These are phyloP conservation scores for Epichloe elymi DNA, from an alignment of 2,329 filamentous ascomycete genomes.

Conservation along the genomic window DNA sequence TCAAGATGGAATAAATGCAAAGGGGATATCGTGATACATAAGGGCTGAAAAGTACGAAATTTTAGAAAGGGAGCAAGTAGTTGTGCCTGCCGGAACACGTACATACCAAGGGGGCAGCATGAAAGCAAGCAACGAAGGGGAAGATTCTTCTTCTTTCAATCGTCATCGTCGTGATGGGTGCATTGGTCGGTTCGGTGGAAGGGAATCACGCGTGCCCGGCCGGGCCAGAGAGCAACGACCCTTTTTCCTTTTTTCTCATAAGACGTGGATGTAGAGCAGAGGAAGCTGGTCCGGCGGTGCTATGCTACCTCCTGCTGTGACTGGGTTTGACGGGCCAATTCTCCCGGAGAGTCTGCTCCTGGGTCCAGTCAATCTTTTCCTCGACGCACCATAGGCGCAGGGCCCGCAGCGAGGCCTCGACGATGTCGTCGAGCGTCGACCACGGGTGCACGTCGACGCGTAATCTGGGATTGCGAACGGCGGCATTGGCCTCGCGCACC, in stretches of 20 bases:
- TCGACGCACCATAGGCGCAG: constrained; percentile 30
- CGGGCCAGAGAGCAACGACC: too few relatives aligned
- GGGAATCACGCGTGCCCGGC: too few relatives aligned
- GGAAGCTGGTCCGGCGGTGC: too few relatives aligned
- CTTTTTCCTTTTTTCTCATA: too few relatives aligned
- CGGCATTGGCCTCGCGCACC: constrained; percentile 19
- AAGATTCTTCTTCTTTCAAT: too few relatives aligned
- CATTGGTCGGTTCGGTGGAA: too few relatives aligned
- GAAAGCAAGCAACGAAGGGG: too few relatives aligned
- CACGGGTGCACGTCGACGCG: constrained; percentile 25
- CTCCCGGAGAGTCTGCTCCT: constrained; percentile 20
- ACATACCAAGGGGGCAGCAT: too few relatives aligned
- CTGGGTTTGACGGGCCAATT: constrained; percentile 8
- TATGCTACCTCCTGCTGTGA: background rate
- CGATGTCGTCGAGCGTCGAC: constrained; percentile 31
- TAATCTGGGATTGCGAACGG: constrained; percentile 16
- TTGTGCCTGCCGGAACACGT: too few relatives aligned
- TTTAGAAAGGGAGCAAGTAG: background rate
- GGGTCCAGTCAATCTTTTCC: constrained; percentile 33
- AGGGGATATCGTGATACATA: constrained; percentile 9
- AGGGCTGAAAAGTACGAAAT: background rate
- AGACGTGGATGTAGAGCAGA: too few relatives aligned
- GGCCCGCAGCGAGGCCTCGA: constrained; percentile 24
- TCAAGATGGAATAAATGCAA: background rate
- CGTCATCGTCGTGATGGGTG: too few relatives aligned